phyloP scores from a whole-genome alignment of 2,329 filamentous ascomycete genomes.

The Ophiostoma himal-ulmi region DNA sequence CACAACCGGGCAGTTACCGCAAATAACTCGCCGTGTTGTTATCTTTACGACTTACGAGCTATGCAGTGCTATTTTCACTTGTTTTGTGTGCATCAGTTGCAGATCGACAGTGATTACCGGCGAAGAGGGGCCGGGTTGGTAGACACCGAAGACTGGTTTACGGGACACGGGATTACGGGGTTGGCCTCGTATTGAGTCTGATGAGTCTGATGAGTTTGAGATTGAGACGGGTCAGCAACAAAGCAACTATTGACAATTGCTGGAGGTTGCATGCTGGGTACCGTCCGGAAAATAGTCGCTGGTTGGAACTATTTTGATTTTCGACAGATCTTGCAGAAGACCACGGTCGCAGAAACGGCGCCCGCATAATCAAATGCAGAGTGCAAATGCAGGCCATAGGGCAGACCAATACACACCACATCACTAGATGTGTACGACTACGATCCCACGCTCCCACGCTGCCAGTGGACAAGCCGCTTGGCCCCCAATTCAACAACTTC shows the following conservation, averaged over 20 bases:
- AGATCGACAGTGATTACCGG: not conserved
- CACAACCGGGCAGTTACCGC: not conserved
- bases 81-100: not conserved
- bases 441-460: constrained; percentile 5
- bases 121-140: not conserved
- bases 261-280: not conserved
- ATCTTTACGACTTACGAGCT: not conserved
- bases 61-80: not conserved
- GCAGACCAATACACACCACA: constrained; percentile 9
- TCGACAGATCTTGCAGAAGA: constrained; percentile 17
- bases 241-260: not conserved
- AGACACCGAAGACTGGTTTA: too few relatives aligned
- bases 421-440: not conserved
- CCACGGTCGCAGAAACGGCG: constrained; percentile 18
- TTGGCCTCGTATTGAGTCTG: not conserved
- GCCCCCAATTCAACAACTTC: not conserved
- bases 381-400: constrained; percentile 21
- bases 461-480: not conserved
- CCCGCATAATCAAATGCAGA: not conserved
- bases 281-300: not conserved
- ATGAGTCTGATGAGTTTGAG: not conserved
- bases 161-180: not conserved
- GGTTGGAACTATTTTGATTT: not conserved
- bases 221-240: not conserved
- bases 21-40: not conserved